Percentiles rank a stretch among this genome's conserved stretches.
Conservation (phyloP, 208 protist genomes). For the Leishmania lainsoni region DNA sequence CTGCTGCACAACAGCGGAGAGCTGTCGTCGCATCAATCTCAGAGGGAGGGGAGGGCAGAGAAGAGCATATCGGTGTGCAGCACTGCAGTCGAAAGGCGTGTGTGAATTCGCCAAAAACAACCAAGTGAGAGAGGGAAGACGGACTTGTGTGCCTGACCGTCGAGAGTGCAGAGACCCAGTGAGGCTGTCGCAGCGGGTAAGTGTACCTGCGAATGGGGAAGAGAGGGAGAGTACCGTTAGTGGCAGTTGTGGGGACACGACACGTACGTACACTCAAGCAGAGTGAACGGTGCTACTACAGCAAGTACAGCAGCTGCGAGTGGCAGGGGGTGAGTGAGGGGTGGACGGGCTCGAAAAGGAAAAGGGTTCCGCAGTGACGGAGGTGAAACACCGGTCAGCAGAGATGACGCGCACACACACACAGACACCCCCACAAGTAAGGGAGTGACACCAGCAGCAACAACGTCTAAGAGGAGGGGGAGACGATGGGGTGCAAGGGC, state of each 20-base stretch:
- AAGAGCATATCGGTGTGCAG: background rate
- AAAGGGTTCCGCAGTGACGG: background rate
- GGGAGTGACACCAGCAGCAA: background rate
- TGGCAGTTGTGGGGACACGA: background rate
- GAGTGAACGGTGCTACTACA: background rate
- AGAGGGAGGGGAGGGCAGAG: background rate
- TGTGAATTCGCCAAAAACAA: background rate
- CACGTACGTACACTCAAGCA: background rate
- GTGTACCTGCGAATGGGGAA: background rate
- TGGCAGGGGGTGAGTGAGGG: background rate
- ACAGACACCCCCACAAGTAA: background rate
- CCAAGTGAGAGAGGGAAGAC: background rate
- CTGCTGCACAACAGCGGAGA: background rate
- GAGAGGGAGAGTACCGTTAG: background rate
- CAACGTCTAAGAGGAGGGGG: background rate
- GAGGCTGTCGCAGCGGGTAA: background rate
- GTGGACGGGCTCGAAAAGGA: background rate
- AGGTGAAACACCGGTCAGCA: background rate
- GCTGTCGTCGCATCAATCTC: conserved; percentile 1
- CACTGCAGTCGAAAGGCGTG: background rate
- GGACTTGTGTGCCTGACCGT: too few species aligned
- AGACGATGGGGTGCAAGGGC: background rate
- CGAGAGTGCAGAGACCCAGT: background rate
- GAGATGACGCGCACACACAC: background rate
- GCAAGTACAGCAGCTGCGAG: background rate